These are phyloP conservation scores for Cercophora newfieldiana DNA, from an alignment of 495 filamentous ascomycete genomes.

Conservation along the genomic window DNA sequence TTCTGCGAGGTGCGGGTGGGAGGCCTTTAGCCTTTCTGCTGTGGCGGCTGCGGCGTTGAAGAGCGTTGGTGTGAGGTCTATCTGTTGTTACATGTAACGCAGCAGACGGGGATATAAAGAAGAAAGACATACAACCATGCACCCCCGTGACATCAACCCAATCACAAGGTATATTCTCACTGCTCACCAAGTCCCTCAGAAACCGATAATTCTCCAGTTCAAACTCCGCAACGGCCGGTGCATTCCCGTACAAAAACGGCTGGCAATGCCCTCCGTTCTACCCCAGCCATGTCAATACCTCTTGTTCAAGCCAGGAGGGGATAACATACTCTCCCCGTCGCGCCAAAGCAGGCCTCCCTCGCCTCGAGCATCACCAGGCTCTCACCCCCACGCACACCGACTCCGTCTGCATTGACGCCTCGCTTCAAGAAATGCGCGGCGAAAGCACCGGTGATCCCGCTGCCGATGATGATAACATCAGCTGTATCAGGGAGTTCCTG, in stretches of 20 bases:
- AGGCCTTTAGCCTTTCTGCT: not conserved
- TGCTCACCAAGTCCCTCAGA: conserved; percentile 52
- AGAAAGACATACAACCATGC: conserved; percentile 53
- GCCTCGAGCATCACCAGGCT: conserved; percentile 75
- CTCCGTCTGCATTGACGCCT: conserved; percentile 15
- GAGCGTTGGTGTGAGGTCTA: conserved; percentile 53
- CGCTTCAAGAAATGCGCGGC: conserved; percentile 60
- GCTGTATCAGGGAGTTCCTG: conserved; percentile 59
- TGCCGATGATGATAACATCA: conserved; percentile 68
- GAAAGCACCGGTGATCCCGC: conserved; percentile 69
- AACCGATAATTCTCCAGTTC: conserved; percentile 61
- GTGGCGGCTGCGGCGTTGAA: not conserved
- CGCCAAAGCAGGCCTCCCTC: conserved; percentile 74
- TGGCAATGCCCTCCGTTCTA: conserved; percentile 76
- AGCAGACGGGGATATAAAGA: conserved; percentile 46
- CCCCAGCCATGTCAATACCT: not conserved
- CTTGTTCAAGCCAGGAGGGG: not conserved
- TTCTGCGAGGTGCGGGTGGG: conserved; percentile 21
- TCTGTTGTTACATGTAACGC: conserved; percentile 44
- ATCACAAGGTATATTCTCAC: conserved; percentile 61
- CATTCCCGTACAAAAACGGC: conserved; percentile 55
- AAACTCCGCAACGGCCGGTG: conserved; percentile 58
- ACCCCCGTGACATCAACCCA: conserved; percentile 47
- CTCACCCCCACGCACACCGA: conserved; percentile 28
- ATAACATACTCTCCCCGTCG: conserved; percentile 65